A percentile compares a stretch with the other conserved stretches of the same genome.
Evolutionary conservation across 1,139 yeast species (phyloP).

Genomic region (Taiozyma sp.): DNA sequence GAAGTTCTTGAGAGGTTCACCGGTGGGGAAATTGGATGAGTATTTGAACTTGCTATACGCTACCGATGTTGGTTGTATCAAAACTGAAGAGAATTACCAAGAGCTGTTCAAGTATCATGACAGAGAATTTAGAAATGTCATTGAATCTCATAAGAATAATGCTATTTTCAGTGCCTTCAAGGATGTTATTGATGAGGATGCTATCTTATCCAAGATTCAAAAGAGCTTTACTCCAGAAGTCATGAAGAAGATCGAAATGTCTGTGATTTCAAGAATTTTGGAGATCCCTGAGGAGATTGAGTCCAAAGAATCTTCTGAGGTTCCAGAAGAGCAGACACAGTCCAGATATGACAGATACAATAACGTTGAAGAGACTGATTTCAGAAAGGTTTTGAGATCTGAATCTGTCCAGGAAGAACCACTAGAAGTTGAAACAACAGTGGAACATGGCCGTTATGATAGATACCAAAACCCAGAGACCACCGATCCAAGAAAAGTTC

Average conservation of each 20-base stretch:
- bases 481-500: slow-evolving; percentile 5
- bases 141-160: slow-evolving; percentile 16
- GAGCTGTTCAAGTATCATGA: slow-evolving; percentile 17
- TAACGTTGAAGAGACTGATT: slow-evolving; percentile 2
- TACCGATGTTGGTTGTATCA: slow-evolving; percentile 23
- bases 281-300: slow-evolving; percentile 50
- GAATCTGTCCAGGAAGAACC: slow-evolving; percentile 12
- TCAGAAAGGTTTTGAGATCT: slow-evolving; percentile 25
- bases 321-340: slow-evolving; percentile 2
- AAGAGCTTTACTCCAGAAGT: slow-evolving; percentile 14
- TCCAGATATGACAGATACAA: slow-evolving; percentile 1
- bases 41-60: slow-evolving; percentile 25
- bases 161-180: slow-evolving; percentile 17
- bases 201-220: slow-evolving; percentile 21
- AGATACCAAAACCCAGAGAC: slow-evolving; percentile 1
- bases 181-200: slow-evolving; percentile 12
- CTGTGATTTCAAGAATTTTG: slow-evolving; percentile 52
- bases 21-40: slow-evolving; percentile 19
- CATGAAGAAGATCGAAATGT: slow-evolving; percentile 36
- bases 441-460: slow-evolving; percentile 4
- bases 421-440: background rate
- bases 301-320: slow-evolving; percentile 15
- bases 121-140: slow-evolving; percentile 17
- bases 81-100: slow-evolving; percentile 23
- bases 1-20: slow-evolving; percentile 12